These are phyloP conservation scores for Hibiscus syriacus DNA, from an alignment of 345 rosid genomes.

Conservation along the genomic window DNA sequence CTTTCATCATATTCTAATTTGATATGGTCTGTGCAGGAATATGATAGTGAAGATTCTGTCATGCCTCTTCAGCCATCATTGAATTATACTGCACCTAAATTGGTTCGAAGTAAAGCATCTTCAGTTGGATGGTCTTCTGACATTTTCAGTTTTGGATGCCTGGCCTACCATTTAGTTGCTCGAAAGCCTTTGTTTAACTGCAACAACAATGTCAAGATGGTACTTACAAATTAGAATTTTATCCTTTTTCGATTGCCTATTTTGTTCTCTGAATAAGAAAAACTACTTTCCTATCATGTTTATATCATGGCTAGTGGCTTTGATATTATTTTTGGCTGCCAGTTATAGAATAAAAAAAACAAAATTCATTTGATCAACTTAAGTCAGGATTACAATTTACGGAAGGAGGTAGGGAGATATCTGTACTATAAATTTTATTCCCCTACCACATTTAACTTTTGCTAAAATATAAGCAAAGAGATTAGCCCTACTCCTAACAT, in stretches of 20 bases:
- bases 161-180: constrained; percentile 85
- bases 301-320: not conserved
- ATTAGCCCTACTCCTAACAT: not conserved
- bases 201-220: too few relatives aligned
- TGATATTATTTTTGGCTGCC: not conserved
- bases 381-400: not conserved
- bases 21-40: too few relatives aligned
- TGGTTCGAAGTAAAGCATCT: too few relatives aligned
- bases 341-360: not conserved
- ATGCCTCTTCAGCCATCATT: too few relatives aligned
- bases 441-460: not conserved
- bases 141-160: constrained; percentile 95
- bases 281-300: not conserved
- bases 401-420: not conserved
- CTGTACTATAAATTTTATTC: not conserved
- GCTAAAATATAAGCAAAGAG: not conserved
- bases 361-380: not conserved
- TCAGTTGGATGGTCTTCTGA: too few relatives aligned
- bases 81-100: too few relatives aligned
- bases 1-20: constrained; percentile 14
- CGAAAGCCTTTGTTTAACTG: too few relatives aligned
- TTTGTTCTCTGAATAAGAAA: not conserved
- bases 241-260: not conserved
- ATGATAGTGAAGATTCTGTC: too few relatives aligned
- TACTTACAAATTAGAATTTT: constrained; percentile 13